phyloP scores from a whole-genome alignment of 257 asterid species.

The Gentiana straminea region DNA sequence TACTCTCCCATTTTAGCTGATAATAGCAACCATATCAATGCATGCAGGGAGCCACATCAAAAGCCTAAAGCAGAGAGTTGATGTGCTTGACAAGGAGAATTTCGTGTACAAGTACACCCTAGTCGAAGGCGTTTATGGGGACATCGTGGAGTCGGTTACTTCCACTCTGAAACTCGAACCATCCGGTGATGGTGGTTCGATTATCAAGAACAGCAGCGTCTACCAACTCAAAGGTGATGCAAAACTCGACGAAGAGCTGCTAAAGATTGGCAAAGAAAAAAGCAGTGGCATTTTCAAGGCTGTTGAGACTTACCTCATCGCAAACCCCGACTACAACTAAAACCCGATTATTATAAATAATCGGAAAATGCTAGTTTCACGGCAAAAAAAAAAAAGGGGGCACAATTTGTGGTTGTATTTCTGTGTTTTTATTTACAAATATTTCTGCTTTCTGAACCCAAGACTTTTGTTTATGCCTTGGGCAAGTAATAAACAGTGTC shows the following conservation, averaged over 20 bases:
- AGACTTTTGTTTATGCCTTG: too few species aligned
- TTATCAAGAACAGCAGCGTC: constrained; percentile 15
- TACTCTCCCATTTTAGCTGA: not conserved
- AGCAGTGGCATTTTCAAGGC: constrained; percentile 20
- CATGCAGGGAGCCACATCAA: constrained; percentile 16
- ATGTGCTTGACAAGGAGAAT: constrained; percentile 18
- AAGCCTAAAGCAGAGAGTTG: constrained; percentile 25
- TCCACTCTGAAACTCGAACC: constrained; percentile 21
- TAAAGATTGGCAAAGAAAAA: constrained; percentile 22
- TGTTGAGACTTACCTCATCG: constrained; percentile 20
- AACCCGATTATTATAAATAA: not conserved
- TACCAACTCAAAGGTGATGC: constrained; percentile 26
- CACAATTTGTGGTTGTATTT: too few species aligned
- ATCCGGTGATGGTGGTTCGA: constrained; percentile 21
- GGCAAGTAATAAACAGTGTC: too few species aligned
- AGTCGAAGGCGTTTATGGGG: constrained; percentile 21
- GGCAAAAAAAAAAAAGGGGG: too few species aligned
- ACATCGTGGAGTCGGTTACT: constrained; percentile 19
- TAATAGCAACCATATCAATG: not conserved
- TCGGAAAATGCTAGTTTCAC: too few species aligned
- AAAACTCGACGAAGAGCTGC: constrained; percentile 22
- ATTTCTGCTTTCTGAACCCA: too few species aligned
- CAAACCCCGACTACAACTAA: constrained; percentile 17
- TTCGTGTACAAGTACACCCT: constrained; percentile 20
- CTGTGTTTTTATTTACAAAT: too few species aligned